Percentiles rank a stretch among this genome's conserved stretches.
phyloP scores from a whole-genome alignment of 352 stramenopile genomes.

The Phytophthora lateralis region DNA sequence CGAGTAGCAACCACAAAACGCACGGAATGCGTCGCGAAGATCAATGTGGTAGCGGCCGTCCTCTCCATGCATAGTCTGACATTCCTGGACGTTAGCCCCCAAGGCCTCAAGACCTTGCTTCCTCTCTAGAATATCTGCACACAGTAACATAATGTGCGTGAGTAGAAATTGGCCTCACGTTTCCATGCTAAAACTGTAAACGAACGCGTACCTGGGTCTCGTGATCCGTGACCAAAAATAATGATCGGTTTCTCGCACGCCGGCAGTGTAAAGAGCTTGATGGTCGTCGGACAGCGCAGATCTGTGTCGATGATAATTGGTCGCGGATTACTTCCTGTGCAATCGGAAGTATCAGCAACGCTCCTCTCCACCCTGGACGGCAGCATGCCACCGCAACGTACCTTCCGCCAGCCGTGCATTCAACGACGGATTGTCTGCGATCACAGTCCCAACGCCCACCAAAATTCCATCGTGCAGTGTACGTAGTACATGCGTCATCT shows the following conservation, averaged over 20 bases:
- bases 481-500: slow-evolving; percentile 89
- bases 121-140: slow-evolving; percentile 42
- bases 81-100: slow-evolving; percentile 55
- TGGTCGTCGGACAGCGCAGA: slow-evolving; percentile 62
- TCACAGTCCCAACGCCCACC: slow-evolving; percentile 84
- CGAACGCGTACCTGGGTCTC: slow-evolving; percentile 31
- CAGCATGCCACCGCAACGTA: slow-evolving; percentile 2
- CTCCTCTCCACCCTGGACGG: background rate
- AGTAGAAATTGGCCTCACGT: slow-evolving; percentile 1
- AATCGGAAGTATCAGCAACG: background rate
- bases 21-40: slow-evolving; percentile 67
- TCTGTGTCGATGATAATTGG: slow-evolving; percentile 81
- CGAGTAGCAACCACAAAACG: slow-evolving; percentile 7
- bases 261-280: slow-evolving; percentile 80
- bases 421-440: slow-evolving; percentile 89
- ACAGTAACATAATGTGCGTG: background rate
- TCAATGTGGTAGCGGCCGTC: slow-evolving; percentile 47
- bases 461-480: slow-evolving; percentile 89
- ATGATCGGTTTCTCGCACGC: slow-evolving; percentile 77
- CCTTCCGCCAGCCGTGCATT: slow-evolving; percentile 73
- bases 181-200: background rate
- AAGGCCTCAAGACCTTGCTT: slow-evolving; percentile 46
- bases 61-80: slow-evolving; percentile 18
- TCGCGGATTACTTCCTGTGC: slow-evolving; percentile 59
- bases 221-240: slow-evolving; percentile 38